Conservation (phyloP, 257 asterid genomes). For the Ophiorrhiza pumila region DNA sequence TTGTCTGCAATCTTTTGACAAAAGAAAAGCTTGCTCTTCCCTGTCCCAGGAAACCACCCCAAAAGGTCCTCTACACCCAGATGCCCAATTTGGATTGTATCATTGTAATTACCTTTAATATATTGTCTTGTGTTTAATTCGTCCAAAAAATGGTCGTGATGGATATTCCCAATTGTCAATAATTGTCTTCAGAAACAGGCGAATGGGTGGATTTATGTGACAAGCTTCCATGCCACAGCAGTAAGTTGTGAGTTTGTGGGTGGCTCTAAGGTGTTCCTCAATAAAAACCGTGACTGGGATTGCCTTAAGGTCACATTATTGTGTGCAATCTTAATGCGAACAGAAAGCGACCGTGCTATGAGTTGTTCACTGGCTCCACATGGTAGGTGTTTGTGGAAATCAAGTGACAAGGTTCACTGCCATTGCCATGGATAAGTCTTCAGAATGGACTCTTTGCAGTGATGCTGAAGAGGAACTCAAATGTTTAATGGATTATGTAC, state of each 20-base stretch:
- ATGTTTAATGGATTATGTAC: neutral
- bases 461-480: neutral
- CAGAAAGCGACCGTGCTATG: neutral
- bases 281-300: conserved; percentile 5
- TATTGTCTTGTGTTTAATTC: neutral
- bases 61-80: neutral
- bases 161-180: neutral
- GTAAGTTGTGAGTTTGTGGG: too few species aligned
- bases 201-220: neutral
- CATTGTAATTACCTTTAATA: neutral
- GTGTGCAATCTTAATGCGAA: neutral
- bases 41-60: neutral
- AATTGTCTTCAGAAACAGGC: neutral
- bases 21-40: neutral
- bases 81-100: neutral
- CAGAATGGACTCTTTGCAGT: neutral
- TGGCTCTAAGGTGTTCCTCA: neutral
- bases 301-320: conserved; percentile 1
- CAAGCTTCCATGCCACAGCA: conserved; percentile 3
- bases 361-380: neutral
- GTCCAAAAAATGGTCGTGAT: neutral
- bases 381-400: conserved; percentile 10
- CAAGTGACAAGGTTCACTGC: neutral
- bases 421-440: neutral
- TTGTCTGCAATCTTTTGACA: conserved; percentile 15